Evolutionary conservation across 768 basidiomycete species (phyloP), one percentile per base, ranked within the genome.

Genomic region (Gloeopeniophorella convolvens): DNA sequence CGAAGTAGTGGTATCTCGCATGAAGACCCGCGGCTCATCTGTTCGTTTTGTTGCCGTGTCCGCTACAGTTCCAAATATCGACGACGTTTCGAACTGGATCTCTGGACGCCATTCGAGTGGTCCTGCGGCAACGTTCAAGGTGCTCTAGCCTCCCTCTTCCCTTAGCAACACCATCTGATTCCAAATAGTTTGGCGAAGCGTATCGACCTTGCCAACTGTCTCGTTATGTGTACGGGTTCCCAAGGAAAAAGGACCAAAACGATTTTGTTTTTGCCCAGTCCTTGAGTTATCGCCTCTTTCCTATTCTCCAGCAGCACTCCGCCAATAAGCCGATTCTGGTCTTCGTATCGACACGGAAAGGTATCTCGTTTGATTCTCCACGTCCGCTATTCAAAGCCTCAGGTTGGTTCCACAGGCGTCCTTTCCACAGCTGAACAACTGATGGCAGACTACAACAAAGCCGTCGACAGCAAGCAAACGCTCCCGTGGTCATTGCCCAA

Each of bases 1-100:
- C 3, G 96, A 99, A 69, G 95, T 95, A 15, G 79, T 98, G n/a
- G 74, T 94, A 37, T 88, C 89, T 3, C 81, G 96, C 21, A 95
- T 98, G 90, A 94, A 88, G 66, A 68, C 79, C 3, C 76, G 82
- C 9, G 85, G 82, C 8, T 72, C 74, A 3, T 64, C 67, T 2
- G 80, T 90, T 21, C 82, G 96, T 6, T 94, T 98, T 63, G 67
- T 96, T 26, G 77, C 96, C 15, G 80, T 97, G 32, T 95, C 92
- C 0, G 95, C 95, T 5, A 97, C 95, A 0, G 86, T 91, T 11
- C 95, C 95, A 0, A 98, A 99, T 59, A 85, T 93, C 43, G 72
- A 80, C 23, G 95, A 99, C 56, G 80, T 99, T 26, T 91, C 92
- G 2, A 66, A 69, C 46, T 99, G 95, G 95, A 82, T 98, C 39